These are phyloP conservation scores for Penicillium sp. DNA, from an alignment of 2,329 filamentous ascomycete species.

Conservation along the genomic window DNA sequence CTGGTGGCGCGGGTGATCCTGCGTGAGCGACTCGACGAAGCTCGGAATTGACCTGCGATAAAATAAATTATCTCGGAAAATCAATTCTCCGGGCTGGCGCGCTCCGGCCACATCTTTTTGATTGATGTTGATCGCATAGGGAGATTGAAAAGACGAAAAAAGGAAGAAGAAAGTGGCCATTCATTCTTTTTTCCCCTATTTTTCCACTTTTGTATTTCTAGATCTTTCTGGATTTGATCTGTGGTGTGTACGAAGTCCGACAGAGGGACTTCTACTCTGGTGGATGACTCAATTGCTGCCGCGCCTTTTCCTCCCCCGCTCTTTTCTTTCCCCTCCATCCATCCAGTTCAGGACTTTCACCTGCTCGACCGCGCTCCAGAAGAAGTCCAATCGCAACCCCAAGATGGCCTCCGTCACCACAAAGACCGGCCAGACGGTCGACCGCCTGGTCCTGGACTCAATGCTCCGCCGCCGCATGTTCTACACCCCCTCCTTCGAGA, in stretches of 20 bases:
- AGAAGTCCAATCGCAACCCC: slow-evolving; percentile 37
- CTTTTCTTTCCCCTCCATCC: slow-evolving; percentile 39
- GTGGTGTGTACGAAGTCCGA: slow-evolving; percentile 22
- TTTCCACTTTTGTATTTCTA: slow-evolving; percentile 1
- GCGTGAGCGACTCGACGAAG: neutral
- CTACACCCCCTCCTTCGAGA: slow-evolving; percentile 94
- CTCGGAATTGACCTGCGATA: slow-evolving; percentile 15
- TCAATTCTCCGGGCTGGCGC: slow-evolving; percentile 24
- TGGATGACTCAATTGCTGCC: slow-evolving; percentile 46
- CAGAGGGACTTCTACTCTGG: slow-evolving; percentile 24
- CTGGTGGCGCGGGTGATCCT: neutral
- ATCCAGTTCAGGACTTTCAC: slow-evolving; percentile 44
- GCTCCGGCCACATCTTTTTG: slow-evolving; percentile 16
- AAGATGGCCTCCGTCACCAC: slow-evolving; percentile 69
- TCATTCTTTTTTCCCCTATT: slow-evolving; percentile 6
- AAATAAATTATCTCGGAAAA: slow-evolving; percentile 36
- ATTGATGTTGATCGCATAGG: slow-evolving; percentile 13
- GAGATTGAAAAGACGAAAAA: slow-evolving; percentile 13
- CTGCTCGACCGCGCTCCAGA: slow-evolving; percentile 38
- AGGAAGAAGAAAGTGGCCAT: slow-evolving; percentile 10
- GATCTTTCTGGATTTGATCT: slow-evolving; percentile 11
- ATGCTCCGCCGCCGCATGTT: slow-evolving; percentile 87
- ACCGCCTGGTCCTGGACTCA: slow-evolving; percentile 77
- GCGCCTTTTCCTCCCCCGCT: slow-evolving; percentile 36
- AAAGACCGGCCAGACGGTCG: slow-evolving; percentile 85